These are phyloP conservation scores for Mucor velutinosus DNA, from an alignment of 371 early-diverging fungal species.

Conservation along the genomic window DNA sequence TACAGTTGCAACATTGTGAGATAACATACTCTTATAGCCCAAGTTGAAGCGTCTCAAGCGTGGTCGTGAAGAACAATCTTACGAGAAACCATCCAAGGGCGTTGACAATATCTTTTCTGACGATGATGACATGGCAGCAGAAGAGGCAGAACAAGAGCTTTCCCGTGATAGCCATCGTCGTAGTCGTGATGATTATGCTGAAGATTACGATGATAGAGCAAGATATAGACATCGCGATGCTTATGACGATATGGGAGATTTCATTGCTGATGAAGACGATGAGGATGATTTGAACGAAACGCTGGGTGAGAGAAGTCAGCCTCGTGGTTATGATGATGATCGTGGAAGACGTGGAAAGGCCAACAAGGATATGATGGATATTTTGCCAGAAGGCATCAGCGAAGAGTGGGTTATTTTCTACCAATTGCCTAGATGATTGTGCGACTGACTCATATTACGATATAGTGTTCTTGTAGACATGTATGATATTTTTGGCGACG, in stretches of 20 bases:
- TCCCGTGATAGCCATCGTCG: constrained; percentile 18
- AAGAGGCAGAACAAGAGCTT: constrained; percentile 33
- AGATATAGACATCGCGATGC: constrained; percentile 45
- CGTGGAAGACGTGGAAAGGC: constrained; percentile 39
- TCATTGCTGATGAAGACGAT: constrained; percentile 71
- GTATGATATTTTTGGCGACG: constrained; percentile 91
- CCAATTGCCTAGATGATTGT: too few relatives aligned
- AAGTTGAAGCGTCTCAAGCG: constrained; percentile 75
- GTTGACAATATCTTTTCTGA: constrained; percentile 61
- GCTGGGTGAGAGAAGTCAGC: constrained; percentile 62
- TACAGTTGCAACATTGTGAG: too few relatives aligned
- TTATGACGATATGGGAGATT: constrained; percentile 67
- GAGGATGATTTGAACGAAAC: constrained; percentile 63
- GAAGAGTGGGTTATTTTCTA: constrained; percentile 41
- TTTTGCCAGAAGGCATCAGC: constrained; percentile 45
- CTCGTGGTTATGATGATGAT: constrained; percentile 31
- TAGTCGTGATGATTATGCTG: constrained; percentile 53
- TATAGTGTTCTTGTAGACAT: constrained; percentile 79
- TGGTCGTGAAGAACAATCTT: constrained; percentile 55
- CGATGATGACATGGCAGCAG: constrained; percentile 43
- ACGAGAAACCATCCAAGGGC: constrained; percentile 36
- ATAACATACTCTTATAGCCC: constrained; percentile 29
- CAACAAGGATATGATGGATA: constrained; percentile 45
- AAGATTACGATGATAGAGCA: constrained; percentile 35
- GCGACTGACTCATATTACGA: neutral